Percentiles rank a stretch among this genome's conserved stretches.
phyloP scores from a whole-genome alignment of 176 grass and related monocot species.

The Puya raimondii region DNA sequence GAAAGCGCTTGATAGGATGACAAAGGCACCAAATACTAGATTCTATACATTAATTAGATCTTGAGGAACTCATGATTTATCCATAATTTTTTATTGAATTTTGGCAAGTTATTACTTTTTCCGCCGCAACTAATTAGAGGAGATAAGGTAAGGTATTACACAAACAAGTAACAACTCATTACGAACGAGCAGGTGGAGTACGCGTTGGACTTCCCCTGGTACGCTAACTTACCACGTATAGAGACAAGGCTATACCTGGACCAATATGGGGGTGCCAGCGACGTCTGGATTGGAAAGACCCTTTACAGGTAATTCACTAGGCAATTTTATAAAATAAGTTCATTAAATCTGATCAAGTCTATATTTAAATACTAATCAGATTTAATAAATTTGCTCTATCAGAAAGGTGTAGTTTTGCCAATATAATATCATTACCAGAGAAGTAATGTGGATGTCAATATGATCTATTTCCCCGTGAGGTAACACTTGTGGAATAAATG shows the following conservation, averaged over 20 bases:
- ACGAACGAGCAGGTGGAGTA: conserved; percentile 61
- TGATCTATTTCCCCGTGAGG: no score
- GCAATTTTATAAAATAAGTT: neutral
- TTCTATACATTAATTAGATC: no score
- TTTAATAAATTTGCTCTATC: neutral
- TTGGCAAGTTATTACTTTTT: no score
- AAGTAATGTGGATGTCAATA: no score
- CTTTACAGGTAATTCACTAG: conserved; percentile 54
- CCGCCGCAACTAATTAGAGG: no score
- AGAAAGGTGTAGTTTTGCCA: neutral
- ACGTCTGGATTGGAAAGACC: conserved; percentile 92
- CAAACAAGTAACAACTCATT: conserved; percentile 9
- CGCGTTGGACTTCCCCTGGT: conserved; percentile 78
- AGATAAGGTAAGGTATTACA: conserved; percentile 76
- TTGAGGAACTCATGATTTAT: neutral
- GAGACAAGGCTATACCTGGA: conserved; percentile 75
- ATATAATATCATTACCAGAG: no score
- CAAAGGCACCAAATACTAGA: no score
- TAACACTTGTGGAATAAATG: neutral
- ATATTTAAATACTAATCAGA: neutral
- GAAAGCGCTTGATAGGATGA: no score
- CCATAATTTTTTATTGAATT: no score
- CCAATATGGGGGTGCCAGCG: conserved; percentile 66
- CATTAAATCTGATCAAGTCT: neutral
- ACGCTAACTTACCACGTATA: conserved; percentile 58